These are phyloP conservation scores for Boletus calvinii DNA, from an alignment of 1,284 basidiomycete genomes.

Conservation along the genomic window DNA sequence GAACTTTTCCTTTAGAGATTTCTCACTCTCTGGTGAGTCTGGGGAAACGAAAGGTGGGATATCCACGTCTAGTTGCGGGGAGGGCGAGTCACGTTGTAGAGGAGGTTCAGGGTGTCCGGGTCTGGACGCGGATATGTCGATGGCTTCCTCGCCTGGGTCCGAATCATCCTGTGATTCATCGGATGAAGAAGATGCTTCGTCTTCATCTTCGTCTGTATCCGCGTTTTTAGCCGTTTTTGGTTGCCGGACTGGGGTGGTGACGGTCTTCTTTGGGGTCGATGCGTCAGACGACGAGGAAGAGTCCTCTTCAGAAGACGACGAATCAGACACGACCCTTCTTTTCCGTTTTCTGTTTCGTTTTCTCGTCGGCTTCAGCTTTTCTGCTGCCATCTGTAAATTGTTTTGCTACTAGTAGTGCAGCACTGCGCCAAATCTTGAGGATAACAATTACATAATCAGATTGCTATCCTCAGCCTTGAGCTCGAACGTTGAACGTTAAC, in stretches of 20 bases:
- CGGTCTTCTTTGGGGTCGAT: constrained; percentile 11
- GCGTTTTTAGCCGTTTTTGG: constrained; percentile 2
- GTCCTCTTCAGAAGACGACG: constrained; percentile 44
- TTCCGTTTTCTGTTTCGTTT: constrained; percentile 55
- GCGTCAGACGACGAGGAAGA: constrained; percentile 24
- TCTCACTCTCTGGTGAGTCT: constrained; percentile 44
- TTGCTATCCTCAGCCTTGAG: too few species aligned
- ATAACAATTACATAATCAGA: too few species aligned
- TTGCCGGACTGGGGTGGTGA: constrained; percentile 8
- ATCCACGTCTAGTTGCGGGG: constrained; percentile 42
- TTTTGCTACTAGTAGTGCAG: too few species aligned
- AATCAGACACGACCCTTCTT: constrained; percentile 45
- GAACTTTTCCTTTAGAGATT: constrained; percentile 60
- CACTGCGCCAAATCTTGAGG: too few species aligned
- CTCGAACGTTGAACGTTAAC: too few species aligned
- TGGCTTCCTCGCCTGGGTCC: constrained; percentile 20
- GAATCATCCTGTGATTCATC: constrained; percentile 13
- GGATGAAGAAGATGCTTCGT: constrained; percentile 31
- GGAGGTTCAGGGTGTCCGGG: constrained; percentile 6
- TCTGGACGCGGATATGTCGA: constrained; percentile 1
- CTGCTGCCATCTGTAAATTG: constrained; percentile 24
- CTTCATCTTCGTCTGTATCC: constrained; percentile 7
- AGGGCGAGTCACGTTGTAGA: constrained; percentile 38
- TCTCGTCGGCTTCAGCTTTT: constrained; percentile 34
- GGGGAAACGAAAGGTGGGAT: constrained; percentile 53